Base-by-base conservation (phyloP, 2,329 filamentous ascomycete genomes). In the Aspergillus sojae region DNA sequence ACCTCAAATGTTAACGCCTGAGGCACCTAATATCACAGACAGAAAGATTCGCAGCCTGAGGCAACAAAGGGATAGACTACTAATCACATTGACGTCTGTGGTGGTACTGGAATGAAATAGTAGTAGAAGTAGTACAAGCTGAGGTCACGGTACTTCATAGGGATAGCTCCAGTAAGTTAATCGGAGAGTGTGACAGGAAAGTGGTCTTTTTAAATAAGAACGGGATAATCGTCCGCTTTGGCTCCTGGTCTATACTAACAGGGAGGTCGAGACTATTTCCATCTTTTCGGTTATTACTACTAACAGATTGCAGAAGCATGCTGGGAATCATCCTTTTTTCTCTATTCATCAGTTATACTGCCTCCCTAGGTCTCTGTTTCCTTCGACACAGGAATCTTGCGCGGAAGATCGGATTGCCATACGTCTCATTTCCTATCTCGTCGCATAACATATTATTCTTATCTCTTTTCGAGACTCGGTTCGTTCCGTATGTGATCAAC, bases 401-500 rank as follows among this genome's bases (percentile, higher is more conserved):
- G 9, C 32, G 21, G n/a, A 36, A 21, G 19, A 54, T 28, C 12
- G n/a, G 32, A 36, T 28, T 54, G 9, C 52, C 30, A 34, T 54
- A 16, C 19, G 16, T 54, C 21, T 21, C 9, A 7, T 54, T 21
- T 30, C 52, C 52, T n/a, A 12, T 54, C 5, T 54, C 52, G 4
- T n/a, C 9, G 14, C 21, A 21, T 21, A 36, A 54, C 14, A 1
- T 54, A 34, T 36, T 54, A 4, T 32, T 36, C 32, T n/a, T 36
- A 30, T n/a, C 30, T 14, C 52, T 54, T 16, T 54, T 53, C 11
- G 52, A 54, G 52, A 54, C 52, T 36, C n/a, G 23, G 34, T 58
- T 54, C 19, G 30, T 36, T 36, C 52, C 30, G 34, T 59, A 57
- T 26, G 21, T 61, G 12, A 45, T 57, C 2, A 56, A 57, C 43